A percentile compares a stretch with the other conserved stretches of the same genome.
phyloP scores from a whole-genome alignment of 345 rosid genomes.

The Psidium guajava region DNA sequence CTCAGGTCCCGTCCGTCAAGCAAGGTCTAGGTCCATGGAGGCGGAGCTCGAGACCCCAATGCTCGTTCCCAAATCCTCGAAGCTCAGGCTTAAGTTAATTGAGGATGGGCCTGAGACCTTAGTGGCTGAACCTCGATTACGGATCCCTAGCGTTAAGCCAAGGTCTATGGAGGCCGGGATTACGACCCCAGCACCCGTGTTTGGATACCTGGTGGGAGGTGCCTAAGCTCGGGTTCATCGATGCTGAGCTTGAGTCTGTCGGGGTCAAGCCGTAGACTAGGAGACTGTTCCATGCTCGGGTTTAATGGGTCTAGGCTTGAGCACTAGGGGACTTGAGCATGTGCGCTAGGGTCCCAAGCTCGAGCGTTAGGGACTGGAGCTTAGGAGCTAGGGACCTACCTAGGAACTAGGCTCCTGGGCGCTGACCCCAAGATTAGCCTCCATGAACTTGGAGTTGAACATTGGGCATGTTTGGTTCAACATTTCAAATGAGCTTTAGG shows the following conservation, averaged over 20 bases:
- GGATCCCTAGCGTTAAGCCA: fast-evolving
- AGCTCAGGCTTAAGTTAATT: neutral
- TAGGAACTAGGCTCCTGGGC: neutral
- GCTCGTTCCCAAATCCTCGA: neutral
- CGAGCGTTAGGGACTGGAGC: neutral
- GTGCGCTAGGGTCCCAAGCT: fast-evolving
- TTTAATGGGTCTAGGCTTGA: neutral
- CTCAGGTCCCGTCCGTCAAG: neutral
- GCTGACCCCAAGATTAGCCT: fast-evolving
- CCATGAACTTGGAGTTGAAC: neutral
- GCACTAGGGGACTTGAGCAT: neutral
- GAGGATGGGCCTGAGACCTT: neutral
- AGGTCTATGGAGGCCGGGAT: neutral
- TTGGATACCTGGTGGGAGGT: neutral
- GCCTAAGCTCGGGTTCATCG: neutral
- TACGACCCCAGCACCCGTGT: neutral
- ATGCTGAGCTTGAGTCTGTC: neutral
- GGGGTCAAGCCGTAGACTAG: no score
- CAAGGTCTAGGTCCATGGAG: neutral
- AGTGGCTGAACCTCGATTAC: no score
- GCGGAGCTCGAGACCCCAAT: neutral
- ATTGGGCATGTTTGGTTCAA: no score
- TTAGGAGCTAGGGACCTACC: neutral
- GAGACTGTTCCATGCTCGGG: neutral
- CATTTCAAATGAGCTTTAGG: no score